Evolutionary conservation across 1,139 yeast species (phyloP), one percentile per base, ranked within the genome.

Genomic region (Hyphopichia burtonii): DNA sequence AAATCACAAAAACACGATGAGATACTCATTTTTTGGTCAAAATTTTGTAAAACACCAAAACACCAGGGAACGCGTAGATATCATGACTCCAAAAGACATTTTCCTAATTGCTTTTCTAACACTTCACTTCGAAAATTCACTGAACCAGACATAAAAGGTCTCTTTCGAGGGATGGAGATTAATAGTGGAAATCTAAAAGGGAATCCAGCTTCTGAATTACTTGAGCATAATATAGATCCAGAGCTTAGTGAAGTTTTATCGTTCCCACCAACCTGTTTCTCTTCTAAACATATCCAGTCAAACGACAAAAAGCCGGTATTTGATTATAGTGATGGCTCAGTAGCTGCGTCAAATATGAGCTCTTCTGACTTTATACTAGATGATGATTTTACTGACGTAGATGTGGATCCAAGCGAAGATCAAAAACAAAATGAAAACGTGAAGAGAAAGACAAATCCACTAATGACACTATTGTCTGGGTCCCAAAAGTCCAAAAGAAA

Each of bases 311-410:
- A 12, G 5, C 6, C 14, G 11, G 17, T 7, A 17, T 14, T 10
- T 16, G 33, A 31, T 5, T 31, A 19, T 17, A 31, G 33, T 14
- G 33, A 31, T 5, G 19, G 17, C 19, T 15, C 19, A 9, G 15
- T 16, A 8, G 15, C 33, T 6, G 33, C 14, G 12, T 7, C 11
- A n/a, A 32, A 32, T 18, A 32, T 32, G 22, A 32, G 12, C 34
- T 32, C 23, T 7, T 16, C 14, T 8, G 34, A 32, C 10, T 10
- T 18, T 19, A 17, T n/a, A 12, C 41, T 46, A 28, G 59, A 56
- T 28, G 46, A 52, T 9, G 55, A 50, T 18, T 33, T 50, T 6
- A 53, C 59, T 4, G 59, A 56, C 25, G 43, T 50, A 10, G 60
- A 55, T 32, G 37, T 39, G 12, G 52, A 44, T 16, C 44, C 53